Base-by-base conservation (phyloP, 805 yeast genomes). In the Wickerhamomyces queroliae region DNA sequence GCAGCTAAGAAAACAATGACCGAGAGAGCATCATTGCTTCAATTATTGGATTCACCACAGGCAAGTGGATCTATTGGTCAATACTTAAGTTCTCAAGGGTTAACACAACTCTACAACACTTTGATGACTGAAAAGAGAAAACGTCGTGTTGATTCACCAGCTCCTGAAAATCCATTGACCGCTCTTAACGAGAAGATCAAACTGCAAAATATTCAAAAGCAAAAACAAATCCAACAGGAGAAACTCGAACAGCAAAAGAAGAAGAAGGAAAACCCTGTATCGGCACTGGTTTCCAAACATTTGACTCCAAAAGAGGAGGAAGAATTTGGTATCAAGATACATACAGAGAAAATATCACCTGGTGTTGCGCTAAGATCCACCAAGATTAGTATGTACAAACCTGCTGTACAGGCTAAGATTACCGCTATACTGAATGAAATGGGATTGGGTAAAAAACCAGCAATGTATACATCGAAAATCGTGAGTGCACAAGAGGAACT, bases 1-100 rank as follows among this genome's bases (percentile, higher is more conserved):
- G 86, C 95, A 2, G 95, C 97, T 0, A 90, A 88, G 65, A 84
- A 86, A 59, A 84, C 91, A 70, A 70, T 89, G 38, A 65, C 71
- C 35, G 99, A 93, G 58, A 72, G 99, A 48, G 81, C 87, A 3
- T 80, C 84, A 36, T 61, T 93, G 26, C 64, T 93, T 33, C 78
- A 84, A 19, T 65, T 90, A 22, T 67, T 93, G 41, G 98, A 93
- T 55, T 82, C 95, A 1, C 97, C 98, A 2, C 90, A 83, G 52
- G 56, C 75, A 1, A 76, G 89, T 1, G 88, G 82, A 36, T 70
- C 87, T 3, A 80, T 86, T 18, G 76, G 78, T 37, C 93, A 84
- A 54, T 86, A 80, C 53, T 71, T 82, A 50, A 76, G 93, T 1
- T 85, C 95, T 2, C 95, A 86, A 50, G 98, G 99, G 0, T 70